Percentiles rank a stretch among this genome's conserved stretches.
Conservation (phyloP, 805 yeast species). For the Kluyveromyces dobzhanskii region DNA sequence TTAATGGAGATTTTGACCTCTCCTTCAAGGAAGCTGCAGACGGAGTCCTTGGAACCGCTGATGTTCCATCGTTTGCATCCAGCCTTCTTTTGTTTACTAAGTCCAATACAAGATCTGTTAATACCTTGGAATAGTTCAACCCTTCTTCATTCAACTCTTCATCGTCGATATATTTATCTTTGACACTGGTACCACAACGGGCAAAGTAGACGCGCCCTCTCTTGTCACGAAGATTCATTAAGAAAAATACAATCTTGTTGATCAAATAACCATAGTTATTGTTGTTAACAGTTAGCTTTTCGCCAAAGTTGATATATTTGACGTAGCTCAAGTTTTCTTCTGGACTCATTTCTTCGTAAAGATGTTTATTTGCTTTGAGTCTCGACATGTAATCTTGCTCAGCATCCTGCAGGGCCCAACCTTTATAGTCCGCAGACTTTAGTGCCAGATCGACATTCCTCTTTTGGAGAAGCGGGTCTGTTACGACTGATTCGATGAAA, state of each 20-base stretch:
- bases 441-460: constrained; percentile 80
- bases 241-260: constrained; percentile 82
- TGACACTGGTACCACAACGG: constrained; percentile 49
- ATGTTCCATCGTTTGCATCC: not conserved
- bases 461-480: constrained; percentile 57
- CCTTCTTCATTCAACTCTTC: constrained; percentile 79
- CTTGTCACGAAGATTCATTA: constrained; percentile 85
- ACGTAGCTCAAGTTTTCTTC: constrained; percentile 60
- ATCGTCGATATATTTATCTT: constrained; percentile 59
- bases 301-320: constrained; percentile 87
- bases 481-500: constrained; percentile 82
- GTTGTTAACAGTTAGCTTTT: constrained; percentile 67
- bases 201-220: constrained; percentile 91
- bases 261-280: constrained; percentile 82
- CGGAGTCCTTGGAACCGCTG: constrained; percentile 2
- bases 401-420: constrained; percentile 70
- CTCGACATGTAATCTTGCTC: constrained; percentile 68
- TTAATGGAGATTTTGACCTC: constrained; percentile 17
- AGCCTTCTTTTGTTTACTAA: constrained; percentile 25
- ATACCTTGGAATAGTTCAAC: constrained; percentile 49
- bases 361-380: constrained; percentile 56
- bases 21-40: constrained; percentile 2
- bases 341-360: constrained; percentile 61
- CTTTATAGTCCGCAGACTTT: constrained; percentile 76
- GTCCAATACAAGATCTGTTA: constrained; percentile 48